These are phyloP conservation scores for Ceratobasidium sp. DNA, from an alignment of 1,284 basidiomycete genomes.

Conservation along the genomic window DNA sequence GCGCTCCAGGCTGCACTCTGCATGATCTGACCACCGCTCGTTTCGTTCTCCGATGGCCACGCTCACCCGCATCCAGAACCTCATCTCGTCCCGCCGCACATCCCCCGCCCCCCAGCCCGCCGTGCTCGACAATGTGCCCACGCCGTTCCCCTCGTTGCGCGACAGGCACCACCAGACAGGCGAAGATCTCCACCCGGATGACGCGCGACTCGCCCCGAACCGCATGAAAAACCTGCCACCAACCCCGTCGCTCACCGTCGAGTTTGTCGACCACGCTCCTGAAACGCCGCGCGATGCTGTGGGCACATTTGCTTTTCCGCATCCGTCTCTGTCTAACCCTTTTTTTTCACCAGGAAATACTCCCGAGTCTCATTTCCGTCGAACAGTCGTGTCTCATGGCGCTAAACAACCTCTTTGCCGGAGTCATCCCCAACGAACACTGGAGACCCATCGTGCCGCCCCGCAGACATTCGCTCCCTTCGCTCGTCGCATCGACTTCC, in stretches of 20 bases:
- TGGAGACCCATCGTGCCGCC: conserved; percentile 67
- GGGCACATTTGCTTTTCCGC: neutral
- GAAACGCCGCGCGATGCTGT: conserved; percentile 22
- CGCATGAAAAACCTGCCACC: conserved; percentile 17
- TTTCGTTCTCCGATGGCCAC: conserved; percentile 24
- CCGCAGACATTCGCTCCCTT: conserved; percentile 69
- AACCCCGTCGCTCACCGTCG: conserved; percentile 21
- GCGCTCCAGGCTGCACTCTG: neutral
- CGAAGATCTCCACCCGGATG: conserved; percentile 25
- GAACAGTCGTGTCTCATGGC: conserved; percentile 76
- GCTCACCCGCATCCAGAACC: conserved; percentile 33
- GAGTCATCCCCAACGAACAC: conserved; percentile 50
- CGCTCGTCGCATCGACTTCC: conserved; percentile 51
- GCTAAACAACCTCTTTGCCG: conserved; percentile 70
- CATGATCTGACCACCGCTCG: conserved; percentile 15
- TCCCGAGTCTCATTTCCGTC: conserved; percentile 71
- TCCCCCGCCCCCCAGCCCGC: conserved; percentile 6
- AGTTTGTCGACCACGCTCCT: conserved; percentile 22
- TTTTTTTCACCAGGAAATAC: conserved; percentile 54
- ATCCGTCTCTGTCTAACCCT: neutral
- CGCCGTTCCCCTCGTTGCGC: conserved; percentile 45
- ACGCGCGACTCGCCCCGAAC: conserved; percentile 31
- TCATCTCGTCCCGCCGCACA: conserved; percentile 30
- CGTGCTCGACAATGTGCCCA: conserved; percentile 47
- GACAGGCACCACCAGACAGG: conserved; percentile 41